phyloP scores from a whole-genome alignment of 768 basidiomycete species.

The Mycena galopus region DNA sequence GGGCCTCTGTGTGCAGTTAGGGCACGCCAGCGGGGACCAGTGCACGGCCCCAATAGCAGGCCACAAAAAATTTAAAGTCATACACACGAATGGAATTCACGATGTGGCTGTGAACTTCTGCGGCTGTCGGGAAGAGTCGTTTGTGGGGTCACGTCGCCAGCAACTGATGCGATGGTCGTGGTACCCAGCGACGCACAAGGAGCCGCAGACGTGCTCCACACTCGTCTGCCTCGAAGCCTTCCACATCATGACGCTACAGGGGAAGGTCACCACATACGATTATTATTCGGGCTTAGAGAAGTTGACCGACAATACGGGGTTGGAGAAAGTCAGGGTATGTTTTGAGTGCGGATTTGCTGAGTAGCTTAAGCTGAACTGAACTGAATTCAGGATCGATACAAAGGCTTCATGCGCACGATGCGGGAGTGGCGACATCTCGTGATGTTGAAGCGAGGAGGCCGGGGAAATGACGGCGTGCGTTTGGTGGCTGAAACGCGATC shows the following conservation, averaged over 20 bases:
- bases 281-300: conserved; percentile 27
- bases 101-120: no score
- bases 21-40: background rate
- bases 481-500: background rate
- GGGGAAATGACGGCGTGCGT: background rate
- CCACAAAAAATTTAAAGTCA: background rate
- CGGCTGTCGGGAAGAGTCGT: no score
- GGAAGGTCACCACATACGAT: conserved; percentile 29
- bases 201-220: background rate
- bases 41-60: background rate
- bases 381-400: background rate
- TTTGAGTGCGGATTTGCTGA: no score
- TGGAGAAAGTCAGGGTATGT: background rate
- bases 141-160: background rate
- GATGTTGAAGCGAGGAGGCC: background rate
- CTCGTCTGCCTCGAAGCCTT: background rate
- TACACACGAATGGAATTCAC: no score
- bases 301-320: conserved; percentile 6
- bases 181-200: background rate
- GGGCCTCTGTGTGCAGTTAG: background rate
- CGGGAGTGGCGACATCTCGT: background rate
- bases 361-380: no score
- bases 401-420: background rate
- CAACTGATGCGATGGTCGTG: background rate
- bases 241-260: no score